These are phyloP conservation scores for Leccinum subgranulosum DNA, from an alignment of 768 basidiomycete genomes.

Conservation along the genomic window DNA sequence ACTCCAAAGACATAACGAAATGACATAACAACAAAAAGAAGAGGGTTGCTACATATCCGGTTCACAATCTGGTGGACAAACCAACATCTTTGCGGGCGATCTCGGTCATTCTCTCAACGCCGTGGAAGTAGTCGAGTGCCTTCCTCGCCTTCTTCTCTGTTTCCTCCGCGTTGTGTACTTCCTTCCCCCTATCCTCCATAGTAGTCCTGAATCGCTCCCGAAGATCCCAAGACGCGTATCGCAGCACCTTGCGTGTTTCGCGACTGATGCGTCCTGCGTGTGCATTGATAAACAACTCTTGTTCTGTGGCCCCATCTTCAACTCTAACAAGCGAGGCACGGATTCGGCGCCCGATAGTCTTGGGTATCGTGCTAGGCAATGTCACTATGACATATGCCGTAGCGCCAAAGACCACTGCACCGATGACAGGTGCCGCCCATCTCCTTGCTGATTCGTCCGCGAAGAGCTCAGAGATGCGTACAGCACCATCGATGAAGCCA, in stretches of 20 bases:
- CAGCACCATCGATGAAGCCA: conserved; percentile 71
- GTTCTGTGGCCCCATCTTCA: conserved; percentile 45
- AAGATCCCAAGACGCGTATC: conserved; percentile 88
- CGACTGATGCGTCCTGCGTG: conserved; percentile 70
- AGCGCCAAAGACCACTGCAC: conserved; percentile 69
- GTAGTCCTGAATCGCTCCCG: conserved; percentile 75
- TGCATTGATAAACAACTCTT: conserved; percentile 59
- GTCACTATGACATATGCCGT: conserved; percentile 82
- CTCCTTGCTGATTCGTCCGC: conserved; percentile 76
- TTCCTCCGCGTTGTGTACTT: conserved; percentile 77
- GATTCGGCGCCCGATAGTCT: conserved; percentile 84
- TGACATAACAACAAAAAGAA: conserved; percentile 5
- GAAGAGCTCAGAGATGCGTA: conserved; percentile 74
- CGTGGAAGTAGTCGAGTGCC: conserved; percentile 72
- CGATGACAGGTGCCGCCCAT: conserved; percentile 87
- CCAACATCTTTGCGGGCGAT: conserved; percentile 31
- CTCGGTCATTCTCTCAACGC: conserved; percentile 45
- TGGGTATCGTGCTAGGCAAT: conserved; percentile 84
- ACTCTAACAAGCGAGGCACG: conserved; percentile 53
- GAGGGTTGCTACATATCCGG: not conserved
- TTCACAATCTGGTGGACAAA: conserved; percentile 15
- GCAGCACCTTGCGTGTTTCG: conserved; percentile 92
- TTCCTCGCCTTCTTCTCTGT: conserved; percentile 62
- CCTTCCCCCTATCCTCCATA: conserved; percentile 74
- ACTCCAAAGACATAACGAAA: conserved; percentile 9